phyloP scores from a whole-genome alignment of 2,329 filamentous ascomycete species.

The Diaporthe longicolla region DNA sequence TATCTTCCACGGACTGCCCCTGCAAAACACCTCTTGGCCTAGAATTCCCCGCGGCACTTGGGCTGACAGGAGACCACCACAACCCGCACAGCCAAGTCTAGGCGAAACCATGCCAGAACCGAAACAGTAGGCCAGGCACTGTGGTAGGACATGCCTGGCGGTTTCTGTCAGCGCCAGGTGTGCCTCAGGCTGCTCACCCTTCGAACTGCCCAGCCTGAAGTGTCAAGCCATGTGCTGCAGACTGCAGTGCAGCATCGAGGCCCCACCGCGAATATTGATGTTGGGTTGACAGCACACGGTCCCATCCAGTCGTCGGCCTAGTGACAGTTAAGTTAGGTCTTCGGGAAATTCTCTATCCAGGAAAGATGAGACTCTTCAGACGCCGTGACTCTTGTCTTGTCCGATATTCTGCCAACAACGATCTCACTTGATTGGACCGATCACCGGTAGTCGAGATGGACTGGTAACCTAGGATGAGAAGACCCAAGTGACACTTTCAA shows the following conservation, averaged over 20 bases:
- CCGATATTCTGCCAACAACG: constrained; percentile 7
- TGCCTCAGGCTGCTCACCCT: neutral
- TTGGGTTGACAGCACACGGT: constrained; percentile 25
- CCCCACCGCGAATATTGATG: constrained; percentile 17
- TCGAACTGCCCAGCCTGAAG: neutral
- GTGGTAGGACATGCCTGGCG: neutral
- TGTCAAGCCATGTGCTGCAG: constrained; percentile 18
- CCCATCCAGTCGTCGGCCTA: neutral
- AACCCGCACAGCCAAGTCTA: constrained; percentile 23
- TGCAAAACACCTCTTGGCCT: constrained; percentile 18
- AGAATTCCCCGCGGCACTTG: constrained; percentile 30
- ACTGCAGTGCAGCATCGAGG: constrained; percentile 6
- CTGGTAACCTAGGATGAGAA: neutral
- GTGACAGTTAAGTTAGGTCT: constrained; percentile 12
- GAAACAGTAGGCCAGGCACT: constrained; percentile 9
- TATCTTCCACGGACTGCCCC: constrained; percentile 28
- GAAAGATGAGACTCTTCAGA: constrained; percentile 19
- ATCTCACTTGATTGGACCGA: constrained; percentile 24
- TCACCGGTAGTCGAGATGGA: constrained; percentile 2
- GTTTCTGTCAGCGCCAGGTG: neutral
- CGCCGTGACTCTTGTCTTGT: constrained; percentile 7
- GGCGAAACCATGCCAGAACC: constrained; percentile 25
- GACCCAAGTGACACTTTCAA: constrained; percentile 3
- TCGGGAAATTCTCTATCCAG: constrained; percentile 22
- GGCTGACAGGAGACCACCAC: constrained; percentile 27